A percentile compares a stretch with the other conserved stretches of the same genome.
Conservation (phyloP, 257 asterid genomes). For the Datura wrightii region DNA sequence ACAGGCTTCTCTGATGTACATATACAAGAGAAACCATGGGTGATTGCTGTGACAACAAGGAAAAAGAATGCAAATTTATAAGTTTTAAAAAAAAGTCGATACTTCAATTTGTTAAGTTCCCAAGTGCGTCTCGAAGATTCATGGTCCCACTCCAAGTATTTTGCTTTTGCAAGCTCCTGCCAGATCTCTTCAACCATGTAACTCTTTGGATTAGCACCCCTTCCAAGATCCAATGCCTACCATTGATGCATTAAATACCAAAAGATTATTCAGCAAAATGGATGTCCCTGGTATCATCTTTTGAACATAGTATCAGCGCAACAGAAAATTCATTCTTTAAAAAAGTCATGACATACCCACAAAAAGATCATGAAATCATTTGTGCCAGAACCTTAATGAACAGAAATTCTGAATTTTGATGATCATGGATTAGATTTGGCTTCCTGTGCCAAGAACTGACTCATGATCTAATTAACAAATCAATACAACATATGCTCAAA, state of each 20-base stretch:
- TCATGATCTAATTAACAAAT: not conserved
- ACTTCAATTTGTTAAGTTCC: slow-evolving; percentile 82
- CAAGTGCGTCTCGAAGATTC: slow-evolving; percentile 70
- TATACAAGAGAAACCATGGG: slow-evolving; percentile 19
- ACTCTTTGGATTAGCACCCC: slow-evolving; percentile 67
- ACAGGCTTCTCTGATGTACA: slow-evolving; percentile 65
- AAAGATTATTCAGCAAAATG: not conserved
- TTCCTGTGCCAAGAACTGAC: not conserved
- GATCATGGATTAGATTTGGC: not conserved
- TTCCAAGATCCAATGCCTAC: slow-evolving; percentile 88
- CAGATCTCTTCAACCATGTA: slow-evolving; percentile 94
- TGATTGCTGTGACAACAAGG: not conserved
- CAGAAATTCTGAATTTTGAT: not conserved
- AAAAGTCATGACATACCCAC: not conserved
- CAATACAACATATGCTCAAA: not conserved
- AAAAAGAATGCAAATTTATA: not conserved
- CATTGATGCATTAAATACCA: slow-evolving; percentile 5
- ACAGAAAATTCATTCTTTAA: not conserved
- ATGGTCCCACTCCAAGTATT: slow-evolving; percentile 79
- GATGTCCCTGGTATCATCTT: not conserved
- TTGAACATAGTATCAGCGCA: not conserved
- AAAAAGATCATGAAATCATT: slow-evolving; percentile 11
- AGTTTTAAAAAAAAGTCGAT: slow-evolving; percentile 28
- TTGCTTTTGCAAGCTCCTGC: slow-evolving; percentile 90
- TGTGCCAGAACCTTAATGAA: not conserved